A percentile compares a stretch with the other conserved stretches of the same genome.
Conservation (phyloP, 345 rosid genomes). For the Melaleuca alternifolia region DNA sequence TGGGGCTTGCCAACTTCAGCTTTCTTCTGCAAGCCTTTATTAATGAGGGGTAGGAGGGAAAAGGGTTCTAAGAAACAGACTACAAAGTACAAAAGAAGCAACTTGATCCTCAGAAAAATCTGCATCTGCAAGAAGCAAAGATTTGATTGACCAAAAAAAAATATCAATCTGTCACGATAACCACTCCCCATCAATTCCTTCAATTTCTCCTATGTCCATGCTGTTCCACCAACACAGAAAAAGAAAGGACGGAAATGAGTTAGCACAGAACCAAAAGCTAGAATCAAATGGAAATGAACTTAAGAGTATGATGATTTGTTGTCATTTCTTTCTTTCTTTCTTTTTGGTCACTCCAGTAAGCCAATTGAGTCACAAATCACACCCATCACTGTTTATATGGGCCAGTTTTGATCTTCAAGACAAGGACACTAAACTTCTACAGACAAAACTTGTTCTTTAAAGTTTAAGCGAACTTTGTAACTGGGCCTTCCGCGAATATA, state of each 20-base stretch:
- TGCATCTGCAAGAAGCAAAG: conserved; percentile 18
- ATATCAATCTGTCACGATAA: conserved; percentile 65
- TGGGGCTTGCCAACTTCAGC: conserved; percentile 14
- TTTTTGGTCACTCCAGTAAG: background rate
- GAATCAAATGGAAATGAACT: background rate
- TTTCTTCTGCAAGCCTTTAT: conserved; percentile 40
- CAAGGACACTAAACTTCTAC: background rate
- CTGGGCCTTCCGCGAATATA: background rate
- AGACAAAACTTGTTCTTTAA: background rate
- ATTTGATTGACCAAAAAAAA: conserved; percentile 46
- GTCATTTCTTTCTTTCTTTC: background rate
- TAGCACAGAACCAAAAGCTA: background rate
- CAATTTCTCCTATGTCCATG: conserved; percentile 92
- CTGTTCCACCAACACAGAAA: conserved; percentile 23
- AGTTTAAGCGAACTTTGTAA: background rate
- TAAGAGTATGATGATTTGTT: background rate
- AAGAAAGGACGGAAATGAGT: background rate
- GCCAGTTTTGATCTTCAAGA: background rate
- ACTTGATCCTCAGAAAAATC: conserved; percentile 6
- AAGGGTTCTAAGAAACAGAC: background rate
- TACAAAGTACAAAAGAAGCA: background rate
- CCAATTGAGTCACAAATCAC: background rate
- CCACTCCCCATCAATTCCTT: conserved; percentile 91
- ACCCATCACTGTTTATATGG: background rate
- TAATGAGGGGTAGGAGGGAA: conserved; percentile 2